Evolutionary conservation across 192 early-diverging fungal genomes (phyloP).

Genomic region (Gaertneriomyces sp.): DNA sequence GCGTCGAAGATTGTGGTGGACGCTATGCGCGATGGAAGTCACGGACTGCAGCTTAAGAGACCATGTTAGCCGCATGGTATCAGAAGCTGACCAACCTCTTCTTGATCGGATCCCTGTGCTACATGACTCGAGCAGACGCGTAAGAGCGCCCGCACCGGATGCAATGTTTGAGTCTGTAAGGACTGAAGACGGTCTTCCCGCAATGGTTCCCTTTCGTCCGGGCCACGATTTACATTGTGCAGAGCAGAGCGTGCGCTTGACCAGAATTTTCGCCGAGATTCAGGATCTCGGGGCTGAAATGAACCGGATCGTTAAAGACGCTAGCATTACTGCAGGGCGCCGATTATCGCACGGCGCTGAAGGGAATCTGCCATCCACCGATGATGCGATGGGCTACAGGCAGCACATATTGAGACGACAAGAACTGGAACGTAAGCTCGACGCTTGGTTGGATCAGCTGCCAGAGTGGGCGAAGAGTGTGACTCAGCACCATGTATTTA

Average conservation of each 20-base stretch:
- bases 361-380: too few relatives aligned
- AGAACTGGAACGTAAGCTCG: constrained; percentile 1
- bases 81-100: constrained; percentile 15
- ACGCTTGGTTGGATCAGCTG: constrained; percentile 2
- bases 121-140: neutral
- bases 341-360: neutral
- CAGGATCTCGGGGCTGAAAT: constrained; percentile 10
- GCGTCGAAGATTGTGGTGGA: constrained; percentile 46
- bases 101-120: constrained; percentile 22
- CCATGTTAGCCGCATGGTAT: constrained; percentile 1
- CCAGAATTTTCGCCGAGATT: constrained; percentile 7
- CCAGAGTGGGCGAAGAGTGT: constrained; percentile 21
- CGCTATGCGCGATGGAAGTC: constrained; percentile 11
- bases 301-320: constrained; percentile 3
- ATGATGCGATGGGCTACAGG: neutral
- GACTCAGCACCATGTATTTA: constrained; percentile 8
- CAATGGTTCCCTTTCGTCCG: constrained; percentile 22
- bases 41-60: constrained; percentile 10
- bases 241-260: constrained; percentile 5
- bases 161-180: constrained; percentile 12
- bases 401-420: neutral
- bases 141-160: constrained; percentile 22
- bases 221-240: constrained; percentile 20
- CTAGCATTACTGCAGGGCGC: neutral
- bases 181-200: constrained; percentile 13